phyloP scores from a whole-genome alignment of 164 flowering plant species.

The Magnolia changhungtana region DNA sequence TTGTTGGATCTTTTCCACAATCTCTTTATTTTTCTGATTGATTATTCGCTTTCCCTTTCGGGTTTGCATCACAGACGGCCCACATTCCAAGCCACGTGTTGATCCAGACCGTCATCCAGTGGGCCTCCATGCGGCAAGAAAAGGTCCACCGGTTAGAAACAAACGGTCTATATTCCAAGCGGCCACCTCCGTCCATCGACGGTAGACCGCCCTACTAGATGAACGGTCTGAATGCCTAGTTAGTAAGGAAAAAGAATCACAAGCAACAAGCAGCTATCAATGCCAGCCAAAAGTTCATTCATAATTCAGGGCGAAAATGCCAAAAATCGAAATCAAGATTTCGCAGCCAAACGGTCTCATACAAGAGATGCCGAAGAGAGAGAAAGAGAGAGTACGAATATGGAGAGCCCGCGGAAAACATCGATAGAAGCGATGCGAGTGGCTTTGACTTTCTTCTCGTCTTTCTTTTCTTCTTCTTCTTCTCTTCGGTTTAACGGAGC shows the following conservation, averaged over 20 bases:
- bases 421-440: conserved; percentile 66
- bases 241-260: neutral
- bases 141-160: no score
- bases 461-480: neutral
- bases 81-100: no score
- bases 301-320: neutral
- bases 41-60: no score
- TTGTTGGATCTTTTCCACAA: no score
- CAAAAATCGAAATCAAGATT: neutral
- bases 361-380: neutral
- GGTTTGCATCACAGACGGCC: no score
- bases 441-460: neutral
- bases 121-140: no score
- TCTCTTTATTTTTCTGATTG: no score
- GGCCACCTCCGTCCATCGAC: no score
- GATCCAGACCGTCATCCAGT: no score
- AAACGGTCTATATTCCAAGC: no score
- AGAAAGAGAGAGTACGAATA: conserved; percentile 40
- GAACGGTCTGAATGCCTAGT: neutral
- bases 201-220: neutral
- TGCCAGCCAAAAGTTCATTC: neutral
- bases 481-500: neutral
- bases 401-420: conserved; percentile 69
- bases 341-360: neutral
- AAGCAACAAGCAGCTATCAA: neutral